A percentile compares a stretch with the other conserved stretches of the same genome.
phyloP scores from a whole-genome alignment of 768 basidiomycete species.

The Boletales sp. region DNA sequence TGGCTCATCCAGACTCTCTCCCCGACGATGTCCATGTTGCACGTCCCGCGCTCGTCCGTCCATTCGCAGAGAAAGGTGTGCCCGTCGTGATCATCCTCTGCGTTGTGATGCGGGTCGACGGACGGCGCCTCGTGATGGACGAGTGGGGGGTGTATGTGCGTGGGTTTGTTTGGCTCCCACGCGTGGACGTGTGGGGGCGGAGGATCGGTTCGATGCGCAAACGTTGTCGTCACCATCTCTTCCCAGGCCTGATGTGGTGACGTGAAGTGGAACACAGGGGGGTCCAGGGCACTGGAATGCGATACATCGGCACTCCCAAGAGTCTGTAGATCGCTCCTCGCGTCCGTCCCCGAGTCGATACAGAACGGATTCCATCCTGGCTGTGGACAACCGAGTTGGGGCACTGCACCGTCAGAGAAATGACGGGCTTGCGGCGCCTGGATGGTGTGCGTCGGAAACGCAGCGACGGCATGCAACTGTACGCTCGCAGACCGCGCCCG shows the following conservation, averaged over 20 bases:
- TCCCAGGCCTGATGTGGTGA: constrained; percentile 9
- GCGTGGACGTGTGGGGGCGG: background rate
- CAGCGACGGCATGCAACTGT: background rate
- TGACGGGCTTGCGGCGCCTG: background rate
- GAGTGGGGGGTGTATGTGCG: background rate
- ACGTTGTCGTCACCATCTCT: background rate
- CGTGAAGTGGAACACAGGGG: background rate
- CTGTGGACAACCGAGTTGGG: background rate
- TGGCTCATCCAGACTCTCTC: constrained; percentile 22
- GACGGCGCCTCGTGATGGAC: background rate
- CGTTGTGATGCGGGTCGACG: background rate
- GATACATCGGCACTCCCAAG: background rate
- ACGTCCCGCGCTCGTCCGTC: constrained; percentile 17
- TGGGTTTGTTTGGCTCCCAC: background rate
- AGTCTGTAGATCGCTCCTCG: background rate
- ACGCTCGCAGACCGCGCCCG: background rate
- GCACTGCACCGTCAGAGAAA: background rate
- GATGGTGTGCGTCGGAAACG: background rate
- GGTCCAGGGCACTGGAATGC: background rate
- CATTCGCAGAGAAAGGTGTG: constrained; percentile 16
- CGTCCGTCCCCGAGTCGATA: background rate
- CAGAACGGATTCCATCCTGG: background rate
- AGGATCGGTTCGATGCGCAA: background rate
- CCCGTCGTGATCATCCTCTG: constrained; percentile 8
- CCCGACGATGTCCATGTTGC: constrained; percentile 17